Percentiles rank a stretch among this genome's conserved stretches.
phyloP scores from a whole-genome alignment of 495 filamentous ascomycete genomes.

The Penicillium cinerascens region DNA sequence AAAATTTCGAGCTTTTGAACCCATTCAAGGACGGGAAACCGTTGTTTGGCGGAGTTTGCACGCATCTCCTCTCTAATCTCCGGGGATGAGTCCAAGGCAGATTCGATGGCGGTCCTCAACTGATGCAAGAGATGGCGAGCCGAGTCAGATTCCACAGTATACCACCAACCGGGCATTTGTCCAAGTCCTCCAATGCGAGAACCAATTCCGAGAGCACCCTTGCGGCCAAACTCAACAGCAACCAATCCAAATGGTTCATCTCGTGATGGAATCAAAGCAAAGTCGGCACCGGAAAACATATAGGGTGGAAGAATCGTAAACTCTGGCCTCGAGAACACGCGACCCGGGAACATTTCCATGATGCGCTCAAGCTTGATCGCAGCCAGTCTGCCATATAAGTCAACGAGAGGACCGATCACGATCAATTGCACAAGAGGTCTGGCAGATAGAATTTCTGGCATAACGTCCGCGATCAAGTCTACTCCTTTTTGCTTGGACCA shows the following conservation, averaged over 20 bases:
- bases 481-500: constrained; percentile 72
- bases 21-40: constrained; percentile 63
- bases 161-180: constrained; percentile 72
- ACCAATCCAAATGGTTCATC: constrained; percentile 71
- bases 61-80: constrained; percentile 57
- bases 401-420: constrained; percentile 62
- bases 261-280: constrained; percentile 66
- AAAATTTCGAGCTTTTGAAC: constrained; percentile 50
- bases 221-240: constrained; percentile 72
- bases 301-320: constrained; percentile 66
- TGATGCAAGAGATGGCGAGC: constrained; percentile 56
- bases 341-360: constrained; percentile 59
- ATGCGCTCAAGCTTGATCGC: constrained; percentile 63
- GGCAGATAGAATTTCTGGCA: constrained; percentile 59
- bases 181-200: constrained; percentile 57
- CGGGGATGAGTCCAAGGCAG: constrained; percentile 53
- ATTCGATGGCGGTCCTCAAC: constrained; percentile 57
- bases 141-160: constrained; percentile 44
- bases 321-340: constrained; percentile 67
- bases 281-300: constrained; percentile 71
- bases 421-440: constrained; percentile 61
- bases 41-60: constrained; percentile 61
- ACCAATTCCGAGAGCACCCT: constrained; percentile 66
- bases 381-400: constrained; percentile 66
- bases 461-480: constrained; percentile 67